Conservation (phyloP, 1,284 basidiomycete genomes). For the Ustilago shanxiensis region DNA sequence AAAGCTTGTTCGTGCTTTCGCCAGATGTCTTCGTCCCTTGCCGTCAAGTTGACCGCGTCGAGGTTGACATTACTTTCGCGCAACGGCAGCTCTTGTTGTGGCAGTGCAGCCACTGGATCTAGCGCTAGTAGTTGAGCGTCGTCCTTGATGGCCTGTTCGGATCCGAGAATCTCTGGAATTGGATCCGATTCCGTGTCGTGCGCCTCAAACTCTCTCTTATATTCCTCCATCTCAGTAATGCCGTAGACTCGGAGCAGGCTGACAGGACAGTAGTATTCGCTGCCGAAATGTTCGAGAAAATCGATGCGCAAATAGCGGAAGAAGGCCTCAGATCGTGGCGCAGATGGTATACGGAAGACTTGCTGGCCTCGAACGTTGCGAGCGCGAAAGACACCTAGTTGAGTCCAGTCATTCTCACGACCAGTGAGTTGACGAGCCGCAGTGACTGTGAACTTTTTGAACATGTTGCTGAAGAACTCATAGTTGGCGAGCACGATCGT, state of each 20-base stretch:
- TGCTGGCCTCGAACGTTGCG: constrained; percentile 93
- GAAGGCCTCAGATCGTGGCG: constrained; percentile 52
- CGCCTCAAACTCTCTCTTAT: constrained; percentile 81
- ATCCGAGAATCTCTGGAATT: constrained; percentile 37
- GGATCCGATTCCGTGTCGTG: constrained; percentile 71
- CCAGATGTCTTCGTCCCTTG: constrained; percentile 51
- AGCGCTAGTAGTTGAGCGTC: not conserved
- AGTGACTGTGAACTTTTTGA: constrained; percentile 89
- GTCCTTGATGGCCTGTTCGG: not conserved
- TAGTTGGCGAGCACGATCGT: constrained; percentile 96
- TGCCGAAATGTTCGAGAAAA: constrained; percentile 92
- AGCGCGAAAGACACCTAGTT: constrained; percentile 80
- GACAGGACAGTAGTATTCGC: constrained; percentile 95
- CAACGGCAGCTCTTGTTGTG: not conserved
- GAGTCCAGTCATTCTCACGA: constrained; percentile 76
- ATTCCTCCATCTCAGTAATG: constrained; percentile 94
- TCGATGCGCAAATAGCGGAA: constrained; percentile 90
- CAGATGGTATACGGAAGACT: constrained; percentile 63
- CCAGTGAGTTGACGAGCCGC: constrained; percentile 82
- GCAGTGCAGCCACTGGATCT: not conserved
- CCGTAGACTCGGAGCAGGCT: constrained; percentile 94
- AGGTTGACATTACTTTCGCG: not conserved
- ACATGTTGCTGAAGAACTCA: constrained; percentile 97
- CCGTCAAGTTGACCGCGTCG: constrained; percentile 20
- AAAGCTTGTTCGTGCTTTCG: constrained; percentile 51